Percentiles rank a stretch among this genome's conserved stretches.
Conservation (phyloP, 495 filamentous ascomycete species). For the Cercophora sp. region DNA sequence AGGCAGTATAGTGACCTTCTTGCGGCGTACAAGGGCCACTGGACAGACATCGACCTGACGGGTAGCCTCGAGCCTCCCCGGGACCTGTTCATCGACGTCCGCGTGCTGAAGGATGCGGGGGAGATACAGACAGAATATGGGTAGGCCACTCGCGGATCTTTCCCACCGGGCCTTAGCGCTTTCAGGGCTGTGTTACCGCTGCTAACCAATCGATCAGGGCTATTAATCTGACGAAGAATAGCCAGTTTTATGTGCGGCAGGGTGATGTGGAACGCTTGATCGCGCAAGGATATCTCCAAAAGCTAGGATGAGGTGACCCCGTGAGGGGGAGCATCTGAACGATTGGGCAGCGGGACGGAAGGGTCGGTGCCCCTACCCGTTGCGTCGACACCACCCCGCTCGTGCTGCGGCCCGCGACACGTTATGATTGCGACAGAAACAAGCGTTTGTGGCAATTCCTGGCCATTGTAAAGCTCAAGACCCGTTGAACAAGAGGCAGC, state of each 20-base stretch:
- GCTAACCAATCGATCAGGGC: conserved; percentile 53
- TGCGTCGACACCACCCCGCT: too few species aligned
- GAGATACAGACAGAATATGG: conserved; percentile 99
- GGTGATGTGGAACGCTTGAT: conserved; percentile 95
- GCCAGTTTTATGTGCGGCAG: conserved; percentile 94
- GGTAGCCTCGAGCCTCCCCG: conserved; percentile 90
- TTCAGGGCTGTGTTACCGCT: not conserved
- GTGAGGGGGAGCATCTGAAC: not conserved
- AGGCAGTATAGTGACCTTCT: conserved; percentile 87
- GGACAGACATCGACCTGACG: conserved; percentile 97
- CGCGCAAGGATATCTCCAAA: conserved; percentile 93
- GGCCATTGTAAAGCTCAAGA: not conserved
- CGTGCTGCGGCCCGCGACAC: too few species aligned
- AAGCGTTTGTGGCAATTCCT: too few species aligned
- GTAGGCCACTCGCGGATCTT: conserved; percentile 47
- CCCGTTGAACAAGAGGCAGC: not conserved
- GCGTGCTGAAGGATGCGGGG: conserved; percentile 93
- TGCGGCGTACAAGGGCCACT: conserved; percentile 95
- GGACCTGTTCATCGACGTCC: conserved; percentile 96
- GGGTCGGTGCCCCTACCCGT: too few species aligned
- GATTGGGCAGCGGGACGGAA: not conserved
- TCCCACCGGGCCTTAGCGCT: not conserved
- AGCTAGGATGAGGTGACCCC: conserved; percentile 61
- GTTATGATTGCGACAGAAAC: too few species aligned
- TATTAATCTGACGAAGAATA: conserved; percentile 96